Base-by-base conservation (phyloP, 2,329 filamentous ascomycete genomes). In the Diplodia intermedia region DNA sequence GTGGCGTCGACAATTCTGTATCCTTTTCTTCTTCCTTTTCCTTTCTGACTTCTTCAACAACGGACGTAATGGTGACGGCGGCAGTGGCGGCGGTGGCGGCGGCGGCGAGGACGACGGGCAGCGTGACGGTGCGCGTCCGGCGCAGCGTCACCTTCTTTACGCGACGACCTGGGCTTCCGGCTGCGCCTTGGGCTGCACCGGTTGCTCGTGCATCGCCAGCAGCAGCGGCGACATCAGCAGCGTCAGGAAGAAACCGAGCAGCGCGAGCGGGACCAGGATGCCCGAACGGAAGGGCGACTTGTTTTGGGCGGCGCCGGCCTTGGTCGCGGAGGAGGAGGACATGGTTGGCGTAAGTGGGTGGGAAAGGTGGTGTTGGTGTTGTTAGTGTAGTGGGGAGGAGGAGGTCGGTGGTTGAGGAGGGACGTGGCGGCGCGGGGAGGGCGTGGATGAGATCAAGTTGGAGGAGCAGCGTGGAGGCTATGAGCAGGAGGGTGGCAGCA, bases 171-270 rank as follows among this genome's bases (percentile, higher is more conserved):
- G 43, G 18, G 12, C 40, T 26, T 57, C 65, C 1, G 53, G 65
- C 14, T 50, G 54, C 6, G 40, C 36, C 53, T 67, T 67, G 40
- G 65, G 65, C 23, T 49, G 54, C 40, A 67, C 18, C 12, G 65
- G 65, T 23, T 67, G 65, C 65, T 56, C 40, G 65, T 67, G 65
- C 65, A 67, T 47, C 4, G 65, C 65, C 40, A 67, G 65, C n/a
- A 67, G 53, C 14, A 67, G 53, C 40, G 65, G 65, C 38, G 65
- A 67, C 53, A 67, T 57, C 29, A 67, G 65, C 15, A 67, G 65
- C 40, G 55, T 57, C 54, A 67, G 65, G 54, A 67, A 67, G 54
- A 57, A 36, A 43, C 29, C 36, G 23, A 67, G 54, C 6, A 67
- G 43, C 3, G 55, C 65, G 15, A 67, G 54, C 31, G 65, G 65